A percentile compares a stretch with the other conserved stretches of the same genome.
phyloP scores from a whole-genome alignment of 371 early-diverging fungal genomes.

The Gilbertella persicaria region DNA sequence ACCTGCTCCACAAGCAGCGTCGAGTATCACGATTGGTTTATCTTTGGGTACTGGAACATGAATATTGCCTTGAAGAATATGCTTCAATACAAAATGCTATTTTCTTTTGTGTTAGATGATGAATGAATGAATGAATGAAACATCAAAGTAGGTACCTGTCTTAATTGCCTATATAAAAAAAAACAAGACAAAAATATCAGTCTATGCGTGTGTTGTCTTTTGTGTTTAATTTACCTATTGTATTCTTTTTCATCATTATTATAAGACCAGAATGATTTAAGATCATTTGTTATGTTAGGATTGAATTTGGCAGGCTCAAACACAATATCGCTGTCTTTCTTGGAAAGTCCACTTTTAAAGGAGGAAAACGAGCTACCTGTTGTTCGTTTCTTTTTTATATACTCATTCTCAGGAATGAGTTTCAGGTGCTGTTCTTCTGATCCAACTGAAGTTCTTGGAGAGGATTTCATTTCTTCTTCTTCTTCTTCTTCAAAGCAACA shows the following conservation, averaged over 20 bases:
- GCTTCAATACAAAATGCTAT: slow-evolving; percentile 20
- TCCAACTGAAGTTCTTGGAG: slow-evolving; percentile 14
- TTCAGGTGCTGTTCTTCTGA: slow-evolving; percentile 10
- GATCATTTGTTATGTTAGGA: background rate
- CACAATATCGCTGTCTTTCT: slow-evolving; percentile 11
- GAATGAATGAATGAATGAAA: too few species aligned
- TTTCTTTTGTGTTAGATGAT: too few species aligned
- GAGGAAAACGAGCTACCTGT: slow-evolving; percentile 8
- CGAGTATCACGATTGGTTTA: slow-evolving; percentile 1
- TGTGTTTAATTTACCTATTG: slow-evolving; percentile 17
- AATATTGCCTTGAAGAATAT: slow-evolving; percentile 11
- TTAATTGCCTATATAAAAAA: slow-evolving; percentile 16
- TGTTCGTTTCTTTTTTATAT: slow-evolving; percentile 3
- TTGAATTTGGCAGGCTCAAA: slow-evolving; percentile 7
- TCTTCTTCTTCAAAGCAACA: slow-evolving; percentile 13
- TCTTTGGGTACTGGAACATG: slow-evolving; percentile 1
- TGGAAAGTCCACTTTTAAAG: slow-evolving; percentile 3
- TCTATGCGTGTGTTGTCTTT: background rate
- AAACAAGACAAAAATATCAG: background rate
- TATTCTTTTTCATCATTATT: slow-evolving; percentile 30
- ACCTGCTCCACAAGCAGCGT: slow-evolving; percentile 16
- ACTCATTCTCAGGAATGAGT: background rate
- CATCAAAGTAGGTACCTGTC: slow-evolving; percentile 24
- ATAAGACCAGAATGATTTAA: slow-evolving; percentile 15
- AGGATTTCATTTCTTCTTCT: slow-evolving; percentile 10